Evolutionary conservation across 306 rosid genomes (phyloP).

Genomic region (Herpetospermum pedunculosum): DNA sequence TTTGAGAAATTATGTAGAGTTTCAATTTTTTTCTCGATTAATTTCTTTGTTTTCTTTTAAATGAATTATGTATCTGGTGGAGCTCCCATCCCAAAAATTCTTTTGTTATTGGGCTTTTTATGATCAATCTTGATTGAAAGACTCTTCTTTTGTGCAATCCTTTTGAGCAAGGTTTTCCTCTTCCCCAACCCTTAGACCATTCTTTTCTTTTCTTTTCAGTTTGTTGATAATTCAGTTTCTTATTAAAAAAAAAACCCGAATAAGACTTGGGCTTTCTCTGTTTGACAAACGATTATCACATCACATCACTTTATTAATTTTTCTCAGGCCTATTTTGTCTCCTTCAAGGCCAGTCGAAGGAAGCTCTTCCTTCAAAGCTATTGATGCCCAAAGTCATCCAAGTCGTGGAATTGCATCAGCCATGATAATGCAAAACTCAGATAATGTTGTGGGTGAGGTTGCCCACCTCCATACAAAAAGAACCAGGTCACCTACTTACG

Average conservation of each 20-base stretch:
- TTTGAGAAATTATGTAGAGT: not conserved
- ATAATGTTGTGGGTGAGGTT: constrained; percentile 29
- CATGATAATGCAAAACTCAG: constrained; percentile 33
- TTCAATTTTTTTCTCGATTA: not conserved
- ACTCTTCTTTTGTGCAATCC: not conserved
- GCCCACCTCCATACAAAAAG: constrained; percentile 31
- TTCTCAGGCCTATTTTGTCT: constrained; percentile 27
- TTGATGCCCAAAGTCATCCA: constrained; percentile 31
- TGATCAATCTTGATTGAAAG: not conserved
- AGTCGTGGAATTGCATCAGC: constrained; percentile 27
- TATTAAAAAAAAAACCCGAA: not conserved
- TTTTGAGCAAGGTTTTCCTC: not conserved
- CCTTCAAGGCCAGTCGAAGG: constrained; percentile 26
- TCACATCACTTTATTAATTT: constrained; percentile 4
- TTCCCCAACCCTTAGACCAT: not conserved
- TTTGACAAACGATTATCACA: not conserved
- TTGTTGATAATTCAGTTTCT: not conserved
- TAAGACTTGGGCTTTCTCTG: constrained; percentile 1
- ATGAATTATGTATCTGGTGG: not conserved
- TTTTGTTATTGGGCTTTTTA: not conserved
- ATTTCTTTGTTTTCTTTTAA: not conserved
- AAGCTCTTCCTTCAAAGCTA: constrained; percentile 12
- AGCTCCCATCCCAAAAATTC: not conserved
- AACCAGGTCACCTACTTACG: constrained; percentile 27
- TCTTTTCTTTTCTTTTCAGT: no score